A percentile compares a stretch with the other conserved stretches of the same genome.
These are phyloP conservation scores for Zostera marina DNA, from an alignment of 116 monocot genomes.

Conservation along the genomic window DNA sequence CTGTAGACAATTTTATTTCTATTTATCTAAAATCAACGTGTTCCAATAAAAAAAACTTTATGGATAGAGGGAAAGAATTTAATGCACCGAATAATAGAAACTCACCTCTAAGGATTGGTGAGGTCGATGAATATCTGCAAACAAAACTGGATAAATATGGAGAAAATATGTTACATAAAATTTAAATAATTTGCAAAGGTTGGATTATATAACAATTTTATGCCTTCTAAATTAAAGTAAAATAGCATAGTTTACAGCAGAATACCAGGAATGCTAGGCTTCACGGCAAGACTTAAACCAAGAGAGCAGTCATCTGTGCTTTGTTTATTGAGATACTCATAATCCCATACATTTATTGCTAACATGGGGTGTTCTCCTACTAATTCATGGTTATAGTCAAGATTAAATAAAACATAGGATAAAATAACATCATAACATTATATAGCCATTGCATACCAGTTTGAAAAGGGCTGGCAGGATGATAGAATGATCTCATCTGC, in stretches of 20 bases:
- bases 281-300: constrained; percentile 63
- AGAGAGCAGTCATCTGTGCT: constrained; percentile 73
- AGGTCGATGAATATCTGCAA: no score
- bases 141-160: no score
- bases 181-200: no score
- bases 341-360: constrained; percentile 79
- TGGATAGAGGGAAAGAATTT: no score
- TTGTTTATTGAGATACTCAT: constrained; percentile 10
- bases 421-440: neutral
- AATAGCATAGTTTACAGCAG: neutral
- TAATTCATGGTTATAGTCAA: neutral
- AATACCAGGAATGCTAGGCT: constrained; percentile 43
- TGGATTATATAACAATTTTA: neutral
- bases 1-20: no score
- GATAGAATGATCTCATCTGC: no score
- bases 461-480: constrained; percentile 7
- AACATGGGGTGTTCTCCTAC: constrained; percentile 43
- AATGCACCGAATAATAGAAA: no score
- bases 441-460: constrained; percentile 15
- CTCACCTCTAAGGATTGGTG: no score
- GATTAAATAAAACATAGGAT: neutral
- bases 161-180: no score
- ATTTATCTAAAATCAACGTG: no score
- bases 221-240: neutral
- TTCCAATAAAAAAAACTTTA: no score